Conservation (phyloP, 2,329 filamentous ascomycete genomes). For the Cladosporium colombiae region DNA sequence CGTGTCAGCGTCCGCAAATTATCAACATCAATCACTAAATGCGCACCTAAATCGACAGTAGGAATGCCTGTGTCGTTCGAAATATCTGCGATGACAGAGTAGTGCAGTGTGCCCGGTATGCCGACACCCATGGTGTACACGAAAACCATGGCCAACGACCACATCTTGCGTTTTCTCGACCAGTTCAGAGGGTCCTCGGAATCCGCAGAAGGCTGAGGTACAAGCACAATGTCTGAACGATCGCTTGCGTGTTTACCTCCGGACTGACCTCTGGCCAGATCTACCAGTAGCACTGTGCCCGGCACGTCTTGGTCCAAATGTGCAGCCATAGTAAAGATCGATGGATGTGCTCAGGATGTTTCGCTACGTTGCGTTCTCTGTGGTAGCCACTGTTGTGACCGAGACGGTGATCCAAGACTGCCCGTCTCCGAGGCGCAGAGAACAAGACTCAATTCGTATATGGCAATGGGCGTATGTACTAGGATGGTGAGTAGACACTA, state of each 20-base stretch:
- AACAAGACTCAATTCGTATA: not conserved
- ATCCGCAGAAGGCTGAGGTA: constrained; percentile 47
- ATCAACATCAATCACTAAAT: constrained; percentile 51
- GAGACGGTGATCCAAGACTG: too few relatives aligned
- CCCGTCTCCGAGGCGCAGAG: not conserved
- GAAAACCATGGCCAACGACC: constrained; percentile 44
- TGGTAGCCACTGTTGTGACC: too few relatives aligned
- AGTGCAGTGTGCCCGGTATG: constrained; percentile 51
- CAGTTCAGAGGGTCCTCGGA: constrained; percentile 46
- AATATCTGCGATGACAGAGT: constrained; percentile 52
- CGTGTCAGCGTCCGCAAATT: constrained; percentile 26
- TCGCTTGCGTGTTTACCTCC: constrained; percentile 39
- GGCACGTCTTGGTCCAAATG: constrained; percentile 28
- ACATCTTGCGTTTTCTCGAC: constrained; percentile 41
- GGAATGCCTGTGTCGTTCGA: constrained; percentile 49
- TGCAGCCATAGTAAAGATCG: not conserved
- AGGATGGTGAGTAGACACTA: not conserved
- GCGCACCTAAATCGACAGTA: constrained; percentile 41
- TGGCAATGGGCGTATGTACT: too few relatives aligned
- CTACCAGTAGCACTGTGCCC: constrained; percentile 47
- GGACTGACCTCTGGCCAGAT: constrained; percentile 42
- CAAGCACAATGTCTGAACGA: constrained; percentile 39
- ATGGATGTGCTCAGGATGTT: not conserved
- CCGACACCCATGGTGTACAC: constrained; percentile 52
- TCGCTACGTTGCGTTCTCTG: too few relatives aligned